phyloP scores from a whole-genome alignment of 129 eudicot genomes.

The Pittosporum tobira region DNA sequence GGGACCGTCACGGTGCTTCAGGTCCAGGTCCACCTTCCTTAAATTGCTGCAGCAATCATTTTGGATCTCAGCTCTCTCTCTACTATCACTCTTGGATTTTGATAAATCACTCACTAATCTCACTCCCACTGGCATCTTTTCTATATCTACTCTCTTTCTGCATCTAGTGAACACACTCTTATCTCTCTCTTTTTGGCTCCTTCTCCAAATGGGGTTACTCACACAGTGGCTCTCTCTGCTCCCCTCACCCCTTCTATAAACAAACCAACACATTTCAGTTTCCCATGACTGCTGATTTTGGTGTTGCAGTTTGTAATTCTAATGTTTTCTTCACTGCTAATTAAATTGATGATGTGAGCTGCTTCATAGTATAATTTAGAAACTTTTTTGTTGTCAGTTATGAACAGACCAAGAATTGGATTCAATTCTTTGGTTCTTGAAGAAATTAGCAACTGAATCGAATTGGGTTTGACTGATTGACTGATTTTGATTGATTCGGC shows the following conservation, averaged over 20 bases:
- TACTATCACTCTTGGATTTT: too few species aligned
- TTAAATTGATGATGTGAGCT: too few species aligned
- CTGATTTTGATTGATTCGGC: not conserved
- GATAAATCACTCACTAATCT: too few species aligned
- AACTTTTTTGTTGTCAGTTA: not conserved
- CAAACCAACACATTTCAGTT: not conserved
- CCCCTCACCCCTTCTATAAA: not conserved
- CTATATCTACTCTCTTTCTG: not conserved
- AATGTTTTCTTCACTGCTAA: not conserved
- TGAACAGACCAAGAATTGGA: not conserved
- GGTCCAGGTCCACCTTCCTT: not conserved
- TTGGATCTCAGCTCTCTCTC: not conserved
- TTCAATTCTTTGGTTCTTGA: constrained; percentile 5
- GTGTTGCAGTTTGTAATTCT: not conserved
- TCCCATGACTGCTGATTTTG: not conserved
- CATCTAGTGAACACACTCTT: not conserved
- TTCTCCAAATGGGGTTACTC: constrained; percentile 4
- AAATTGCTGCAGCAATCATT: too few species aligned
- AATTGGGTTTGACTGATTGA: constrained; percentile 1
- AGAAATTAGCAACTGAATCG: not conserved
- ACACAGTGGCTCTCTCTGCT: not conserved
- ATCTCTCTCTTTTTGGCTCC: not conserved
- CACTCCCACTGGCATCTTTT: not conserved
- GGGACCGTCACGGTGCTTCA: too few species aligned
- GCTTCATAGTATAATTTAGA: too few species aligned